A percentile compares a stretch with the other conserved stretches of the same genome.
Conservation (phyloP, 2,329 filamentous ascomycete species). For the Beauveria varroae region DNA sequence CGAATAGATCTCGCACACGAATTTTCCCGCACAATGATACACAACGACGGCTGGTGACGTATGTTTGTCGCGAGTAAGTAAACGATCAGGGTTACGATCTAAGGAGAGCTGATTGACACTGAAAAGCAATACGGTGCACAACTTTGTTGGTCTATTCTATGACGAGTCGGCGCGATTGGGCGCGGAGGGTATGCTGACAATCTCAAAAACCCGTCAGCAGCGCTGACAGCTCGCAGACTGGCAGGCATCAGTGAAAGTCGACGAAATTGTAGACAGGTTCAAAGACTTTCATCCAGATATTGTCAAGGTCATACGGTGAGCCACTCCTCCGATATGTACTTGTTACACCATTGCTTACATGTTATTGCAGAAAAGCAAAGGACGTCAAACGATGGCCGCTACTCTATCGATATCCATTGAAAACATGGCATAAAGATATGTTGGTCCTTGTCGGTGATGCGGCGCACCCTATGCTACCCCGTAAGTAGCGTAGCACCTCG, state of each 20-base stretch:
- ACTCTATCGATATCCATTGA: slow-evolving; percentile 26
- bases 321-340: not conserved
- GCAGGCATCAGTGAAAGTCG: slow-evolving; percentile 23
- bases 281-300: slow-evolving; percentile 21
- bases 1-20: slow-evolving; percentile 19
- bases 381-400: slow-evolving; percentile 29
- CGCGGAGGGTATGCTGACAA: slow-evolving; percentile 15
- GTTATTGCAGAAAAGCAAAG: slow-evolving; percentile 21
- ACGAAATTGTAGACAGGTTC: slow-evolving; percentile 21
- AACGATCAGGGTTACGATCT: too few species aligned
- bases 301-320: slow-evolving; percentile 17
- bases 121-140: slow-evolving; percentile 24
- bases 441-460: slow-evolving; percentile 29
- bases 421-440: slow-evolving; percentile 24
- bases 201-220: not conserved
- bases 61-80: slow-evolving; percentile 25
- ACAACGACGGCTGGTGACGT: slow-evolving; percentile 23
- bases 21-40: slow-evolving; percentile 18
- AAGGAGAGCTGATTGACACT: not conserved
- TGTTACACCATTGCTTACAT: not conserved
- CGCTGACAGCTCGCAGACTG: slow-evolving; percentile 19
- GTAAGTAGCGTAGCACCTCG: slow-evolving; percentile 17
- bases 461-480: slow-evolving; percentile 32
- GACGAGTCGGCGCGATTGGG: slow-evolving; percentile 16
- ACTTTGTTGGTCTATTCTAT: slow-evolving; percentile 27